Percentiles rank a stretch among this genome's conserved stretches.
These are phyloP conservation scores for Fusarium nisikadoi DNA, from an alignment of 2,329 filamentous ascomycete species.

Conservation along the genomic window DNA sequence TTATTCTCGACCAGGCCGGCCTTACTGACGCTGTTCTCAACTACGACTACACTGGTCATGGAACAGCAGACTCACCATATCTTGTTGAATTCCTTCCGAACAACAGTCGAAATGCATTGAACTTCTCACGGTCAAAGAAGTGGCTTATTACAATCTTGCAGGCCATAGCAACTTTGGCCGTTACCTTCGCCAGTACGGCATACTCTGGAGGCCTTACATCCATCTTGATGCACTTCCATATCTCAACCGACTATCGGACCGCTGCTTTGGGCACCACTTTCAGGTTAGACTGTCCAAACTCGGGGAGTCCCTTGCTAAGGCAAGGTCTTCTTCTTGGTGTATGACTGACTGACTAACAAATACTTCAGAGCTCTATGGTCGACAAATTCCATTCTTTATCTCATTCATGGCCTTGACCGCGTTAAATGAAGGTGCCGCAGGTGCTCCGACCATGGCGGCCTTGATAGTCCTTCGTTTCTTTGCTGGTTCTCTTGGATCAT, in stretches of 20 bases:
- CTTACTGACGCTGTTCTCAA: constrained; percentile 67
- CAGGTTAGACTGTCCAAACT: constrained; percentile 57
- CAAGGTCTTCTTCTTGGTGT: neutral
- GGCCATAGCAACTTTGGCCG: constrained; percentile 73
- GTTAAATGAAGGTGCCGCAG: constrained; percentile 71
- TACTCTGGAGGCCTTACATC: constrained; percentile 68
- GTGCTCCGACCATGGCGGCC: constrained; percentile 65
- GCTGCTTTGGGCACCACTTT: constrained; percentile 70
- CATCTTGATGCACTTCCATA: constrained; percentile 65
- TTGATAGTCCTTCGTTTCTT: constrained; percentile 77
- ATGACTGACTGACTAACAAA: neutral
- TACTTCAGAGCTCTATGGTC: constrained; percentile 70
- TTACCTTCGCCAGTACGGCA: constrained; percentile 76
- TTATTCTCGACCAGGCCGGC: constrained; percentile 67
- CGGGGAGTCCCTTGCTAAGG: neutral
- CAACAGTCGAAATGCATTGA: constrained; percentile 75
- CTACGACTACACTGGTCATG: constrained; percentile 67
- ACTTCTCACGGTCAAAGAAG: constrained; percentile 66
- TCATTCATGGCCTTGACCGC: constrained; percentile 68
- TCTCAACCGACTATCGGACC: constrained; percentile 66
- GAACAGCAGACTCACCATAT: constrained; percentile 74
- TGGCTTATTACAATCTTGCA: constrained; percentile 73
- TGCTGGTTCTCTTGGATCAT: constrained; percentile 70
- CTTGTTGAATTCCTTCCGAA: constrained; percentile 74
- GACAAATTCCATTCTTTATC: constrained; percentile 67